Evolutionary conservation across 2,329 filamentous ascomycete genomes (phyloP).

Genomic region (Chalara sp.): DNA sequence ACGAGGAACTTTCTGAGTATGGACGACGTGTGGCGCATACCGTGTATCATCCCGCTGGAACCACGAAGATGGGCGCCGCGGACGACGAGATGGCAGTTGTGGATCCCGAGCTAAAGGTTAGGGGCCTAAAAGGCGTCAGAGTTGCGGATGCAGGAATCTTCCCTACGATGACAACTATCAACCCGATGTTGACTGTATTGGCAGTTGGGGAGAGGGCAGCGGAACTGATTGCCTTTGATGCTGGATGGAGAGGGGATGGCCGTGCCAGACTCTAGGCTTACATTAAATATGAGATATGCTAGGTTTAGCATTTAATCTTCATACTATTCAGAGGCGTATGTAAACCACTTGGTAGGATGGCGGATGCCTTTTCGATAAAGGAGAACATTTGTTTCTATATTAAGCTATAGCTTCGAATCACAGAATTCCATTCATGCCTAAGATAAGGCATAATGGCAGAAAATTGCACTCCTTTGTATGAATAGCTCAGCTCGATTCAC

Average conservation of each 20-base stretch:
- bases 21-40: slow-evolving; percentile 77
- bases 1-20: slow-evolving; percentile 78
- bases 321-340: too few species aligned
- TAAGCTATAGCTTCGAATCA: too few species aligned
- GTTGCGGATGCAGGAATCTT: slow-evolving; percentile 86
- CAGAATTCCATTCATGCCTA: too few species aligned
- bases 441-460: too few species aligned
- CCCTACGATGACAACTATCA: slow-evolving; percentile 79
- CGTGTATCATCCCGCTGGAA: slow-evolving; percentile 84
- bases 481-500: too few species aligned
- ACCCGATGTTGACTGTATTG: slow-evolving; percentile 86
- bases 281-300: too few species aligned
- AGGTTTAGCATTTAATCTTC: too few species aligned
- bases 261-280: slow-evolving; percentile 19
- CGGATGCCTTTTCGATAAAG: too few species aligned
- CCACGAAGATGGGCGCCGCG: slow-evolving; percentile 80
- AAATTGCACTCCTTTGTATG: too few species aligned
- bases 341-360: too few species aligned
- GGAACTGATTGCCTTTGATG: slow-evolving; percentile 73
- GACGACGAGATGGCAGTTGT: slow-evolving; percentile 71
- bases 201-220: slow-evolving; percentile 77
- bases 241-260: slow-evolving; percentile 45
- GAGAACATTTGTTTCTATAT: too few species aligned
- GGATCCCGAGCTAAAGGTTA: slow-evolving; percentile 65
- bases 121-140: slow-evolving; percentile 65